Conservation (phyloP, 2,329 filamentous ascomycete genomes). For the Fusarium continuum region DNA sequence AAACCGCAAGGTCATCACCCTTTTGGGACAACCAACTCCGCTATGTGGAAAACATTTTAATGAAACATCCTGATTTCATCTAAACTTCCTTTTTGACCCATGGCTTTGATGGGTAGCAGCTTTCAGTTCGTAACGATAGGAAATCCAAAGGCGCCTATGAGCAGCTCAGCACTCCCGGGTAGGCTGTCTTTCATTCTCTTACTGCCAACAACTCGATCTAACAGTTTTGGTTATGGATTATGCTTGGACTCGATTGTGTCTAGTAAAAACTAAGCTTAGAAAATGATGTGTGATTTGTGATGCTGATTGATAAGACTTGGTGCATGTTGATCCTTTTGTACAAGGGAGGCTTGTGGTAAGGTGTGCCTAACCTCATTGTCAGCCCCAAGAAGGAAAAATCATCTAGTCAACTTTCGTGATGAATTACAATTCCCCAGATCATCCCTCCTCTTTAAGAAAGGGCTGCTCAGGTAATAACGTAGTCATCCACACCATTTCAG, state of each 20-base stretch:
- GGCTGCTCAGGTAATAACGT: constrained; percentile 14
- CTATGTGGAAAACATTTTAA: no score
- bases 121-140: no score
- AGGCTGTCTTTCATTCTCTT: background rate
- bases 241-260: no score
- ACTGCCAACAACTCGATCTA: background rate
- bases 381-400: background rate
- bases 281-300: background rate
- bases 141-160: background rate
- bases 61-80: no score
- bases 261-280: no score
- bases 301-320: background rate
- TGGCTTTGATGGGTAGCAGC: no score
- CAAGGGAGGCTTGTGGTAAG: background rate
- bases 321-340: background rate
- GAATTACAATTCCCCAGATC: background rate
- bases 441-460: constrained; percentile 12
- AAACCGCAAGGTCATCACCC: no score
- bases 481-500: constrained; percentile 24
- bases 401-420: constrained; percentile 3
- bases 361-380: background rate
- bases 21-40: no score
- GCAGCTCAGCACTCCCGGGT: background rate
- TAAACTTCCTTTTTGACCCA: no score
- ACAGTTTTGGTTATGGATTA: no score